Evolutionary conservation across 352 stramenopile species (phyloP), one percentile per base, ranked within the genome.

Genomic region (Globisporangium lucens): DNA sequence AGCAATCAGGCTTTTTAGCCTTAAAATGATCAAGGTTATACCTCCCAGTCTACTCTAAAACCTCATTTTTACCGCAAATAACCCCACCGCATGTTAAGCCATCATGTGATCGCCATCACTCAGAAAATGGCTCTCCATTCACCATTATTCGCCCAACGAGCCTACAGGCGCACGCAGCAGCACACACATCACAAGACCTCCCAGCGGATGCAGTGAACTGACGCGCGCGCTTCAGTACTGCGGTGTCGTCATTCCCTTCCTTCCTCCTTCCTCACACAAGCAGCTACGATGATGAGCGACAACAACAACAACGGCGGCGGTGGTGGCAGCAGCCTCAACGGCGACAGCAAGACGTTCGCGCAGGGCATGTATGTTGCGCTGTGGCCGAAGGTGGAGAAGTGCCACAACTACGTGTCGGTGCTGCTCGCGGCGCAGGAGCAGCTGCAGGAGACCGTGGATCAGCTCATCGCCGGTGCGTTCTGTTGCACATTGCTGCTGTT

Each of bases 341-440:
- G 27, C 55, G 3, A 43, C 33, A 56, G 15, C 33, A 63, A 29
- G 15, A 70, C 75, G 30, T 90, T 94, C 52, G 83, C 83, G 30
- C 70, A 89, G 61, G 87, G 87, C 24, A 89, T 93, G 87, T 92
- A 91, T 66, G 83, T 87, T 66, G 69, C 83, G 60, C 72, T 95
- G 52, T 95, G 87, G 87, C 87, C 87, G 22, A 95, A 95, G 66
- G 79, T 95, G 27, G 85, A 92, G 61, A 85, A 85, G 33, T 95
- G 87, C 55, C 75, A 93, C 72, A 77, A 80, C 63, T 93, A 95
- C 69, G 85, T 93, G 57, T 73, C 76, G 43, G 73, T 90, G 66
- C 74, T 95, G 60, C 60, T 93, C 51, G 79, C 73, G 9, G 86
- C 85, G 27, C 85, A 95, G 65, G 77, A 87, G 52, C 78, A 91